phyloP scores from a whole-genome alignment of 306 rosid genomes.

The Fragaria nilgerrensis region DNA sequence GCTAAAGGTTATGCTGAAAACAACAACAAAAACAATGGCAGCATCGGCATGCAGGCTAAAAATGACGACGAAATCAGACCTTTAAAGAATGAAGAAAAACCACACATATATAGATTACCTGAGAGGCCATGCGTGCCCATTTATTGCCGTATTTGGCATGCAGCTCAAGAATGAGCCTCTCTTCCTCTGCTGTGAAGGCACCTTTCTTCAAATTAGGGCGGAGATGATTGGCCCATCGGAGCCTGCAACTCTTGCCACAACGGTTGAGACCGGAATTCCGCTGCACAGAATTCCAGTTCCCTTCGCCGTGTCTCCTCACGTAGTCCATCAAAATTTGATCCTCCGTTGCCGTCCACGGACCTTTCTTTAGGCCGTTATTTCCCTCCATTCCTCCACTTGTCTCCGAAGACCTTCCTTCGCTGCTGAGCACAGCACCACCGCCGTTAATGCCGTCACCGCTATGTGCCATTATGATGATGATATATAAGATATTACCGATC shows the following conservation, averaged over 20 bases:
- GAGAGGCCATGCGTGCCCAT: slow-evolving; percentile 97
- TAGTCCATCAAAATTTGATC: slow-evolving; percentile 73
- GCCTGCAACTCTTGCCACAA: slow-evolving; percentile 93
- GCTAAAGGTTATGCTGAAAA: not conserved
- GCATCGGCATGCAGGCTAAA: not conserved
- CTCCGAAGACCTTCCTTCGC: slow-evolving; percentile 23
- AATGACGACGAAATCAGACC: not conserved
- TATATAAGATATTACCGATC: not conserved
- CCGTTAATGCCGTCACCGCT: slow-evolving; percentile 18
- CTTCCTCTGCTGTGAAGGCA: slow-evolving; percentile 69
- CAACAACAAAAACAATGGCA: not conserved
- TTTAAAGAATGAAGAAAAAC: not conserved
- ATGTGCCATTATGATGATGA: not conserved
- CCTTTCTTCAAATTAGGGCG: slow-evolving; percentile 89
- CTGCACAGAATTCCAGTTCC: slow-evolving; percentile 88
- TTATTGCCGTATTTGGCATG: slow-evolving; percentile 84
- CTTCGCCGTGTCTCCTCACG: slow-evolving; percentile 84
- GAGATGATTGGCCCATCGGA: slow-evolving; percentile 95
- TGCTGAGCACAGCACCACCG: slow-evolving; percentile 4
- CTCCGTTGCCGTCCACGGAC: slow-evolving; percentile 87
- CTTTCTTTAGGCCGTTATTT: slow-evolving; percentile 49
- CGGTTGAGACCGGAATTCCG: slow-evolving; percentile 66
- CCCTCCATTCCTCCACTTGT: slow-evolving; percentile 16
- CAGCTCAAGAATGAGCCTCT: slow-evolving; percentile 70
- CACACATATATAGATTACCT: slow-evolving; percentile 34